Evolutionary conservation across 164 flowering plant genomes (phyloP).

Genomic region (grape (Vitis vinifera)): ASM3070453v1 NC_081810.1:7641501-7642000

Average conservation of each 20-base stretch:
- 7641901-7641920: constrained; percentile 44
- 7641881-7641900: constrained; percentile 59
- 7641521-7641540: neutral
- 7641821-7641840: constrained; percentile 51
- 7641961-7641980: neutral
- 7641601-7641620: constrained; percentile 57
- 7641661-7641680: constrained; percentile 59
- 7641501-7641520: neutral
- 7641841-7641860: constrained; percentile 51
- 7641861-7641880: constrained; percentile 54
- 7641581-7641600: constrained; percentile 55
- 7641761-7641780: constrained; percentile 46
- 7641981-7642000: no score
- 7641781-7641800: constrained; percentile 40
- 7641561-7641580: constrained; percentile 43
- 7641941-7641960: constrained; percentile 47
- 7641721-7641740: no score
- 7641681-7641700: constrained; percentile 48
- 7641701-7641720: no score
- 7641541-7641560: constrained; percentile 7
- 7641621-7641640: constrained; percentile 50
- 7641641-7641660: constrained; percentile 36
- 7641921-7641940: constrained; percentile 49
- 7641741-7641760: neutral
- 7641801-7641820: constrained; percentile 34